Conservation (phyloP, 192 early-diverging fungal genomes). For the Rhizophagus prolifer region DNA sequence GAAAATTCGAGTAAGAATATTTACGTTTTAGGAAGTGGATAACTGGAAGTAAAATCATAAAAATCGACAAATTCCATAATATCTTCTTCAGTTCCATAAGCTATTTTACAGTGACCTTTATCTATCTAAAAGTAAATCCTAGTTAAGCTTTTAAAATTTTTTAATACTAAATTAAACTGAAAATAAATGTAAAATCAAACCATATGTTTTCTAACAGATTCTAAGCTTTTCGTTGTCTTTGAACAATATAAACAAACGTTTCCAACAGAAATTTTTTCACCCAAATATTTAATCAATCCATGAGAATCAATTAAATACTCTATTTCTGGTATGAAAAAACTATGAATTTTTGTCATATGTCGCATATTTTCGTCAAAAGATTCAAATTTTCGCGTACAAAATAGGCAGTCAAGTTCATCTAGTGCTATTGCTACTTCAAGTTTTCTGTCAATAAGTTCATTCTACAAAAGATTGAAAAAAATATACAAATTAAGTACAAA, state of each 20-base stretch:
- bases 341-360: conserved; percentile 91
- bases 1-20: neutral
- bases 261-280: conserved; percentile 91
- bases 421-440: conserved; percentile 69
- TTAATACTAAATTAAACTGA: neutral
- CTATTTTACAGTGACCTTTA: conserved; percentile 96
- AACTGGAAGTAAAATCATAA: conserved; percentile 93
- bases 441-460: conserved; percentile 78
- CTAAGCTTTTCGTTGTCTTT: conserved; percentile 74
- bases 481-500: neutral
- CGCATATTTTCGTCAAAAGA: conserved; percentile 75
- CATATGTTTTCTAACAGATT: conserved; percentile 97
- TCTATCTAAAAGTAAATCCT: conserved; percentile 49
- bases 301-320: conserved; percentile 88
- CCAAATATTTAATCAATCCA: conserved; percentile 88
- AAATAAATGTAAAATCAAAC: conserved; percentile 29
- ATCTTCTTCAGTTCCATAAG: conserved; percentile 92
- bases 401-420: conserved; percentile 80
- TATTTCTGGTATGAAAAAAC: conserved; percentile 96
- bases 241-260: conserved; percentile 97
- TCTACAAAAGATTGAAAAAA: conserved; percentile 47
- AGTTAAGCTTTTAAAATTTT: neutral
- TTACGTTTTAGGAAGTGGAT: conserved; percentile 45
- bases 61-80: conserved; percentile 89
- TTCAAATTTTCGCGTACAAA: conserved; percentile 72